Conservation (phyloP, 768 basidiomycete species). For the Filobasidium floriforme region DNA sequence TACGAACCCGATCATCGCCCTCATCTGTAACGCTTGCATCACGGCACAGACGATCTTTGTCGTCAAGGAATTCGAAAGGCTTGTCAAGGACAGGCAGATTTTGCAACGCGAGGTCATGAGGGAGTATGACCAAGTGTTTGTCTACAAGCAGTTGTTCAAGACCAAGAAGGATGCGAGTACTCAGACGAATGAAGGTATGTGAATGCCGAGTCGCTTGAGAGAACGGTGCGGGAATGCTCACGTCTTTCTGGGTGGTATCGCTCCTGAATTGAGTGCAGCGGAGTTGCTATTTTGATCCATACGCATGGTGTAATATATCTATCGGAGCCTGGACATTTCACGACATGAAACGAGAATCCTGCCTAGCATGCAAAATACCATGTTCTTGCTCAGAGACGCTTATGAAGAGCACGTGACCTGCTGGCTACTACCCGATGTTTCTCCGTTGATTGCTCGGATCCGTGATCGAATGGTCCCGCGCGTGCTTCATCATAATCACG, state of each 20-base stretch:
- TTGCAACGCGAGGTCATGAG: slow-evolving; percentile 43
- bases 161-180: slow-evolving; percentile 35
- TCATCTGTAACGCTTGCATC: slow-evolving; percentile 15
- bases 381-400: no score
- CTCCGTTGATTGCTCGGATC: no score
- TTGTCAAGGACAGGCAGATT: slow-evolving; percentile 40
- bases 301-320: no score
- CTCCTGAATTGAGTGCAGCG: background rate
- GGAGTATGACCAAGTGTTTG: slow-evolving; percentile 43
- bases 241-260: background rate
- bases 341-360: no score
- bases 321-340: no score
- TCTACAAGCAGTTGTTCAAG: slow-evolving; percentile 40
- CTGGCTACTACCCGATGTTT: no score
- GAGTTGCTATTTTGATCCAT: no score
- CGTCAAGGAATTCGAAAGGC: slow-evolving; percentile 32
- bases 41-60: slow-evolving; percentile 31
- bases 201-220: background rate
- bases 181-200: slow-evolving; percentile 38
- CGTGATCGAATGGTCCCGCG: no score
- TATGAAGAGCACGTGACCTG: no score
- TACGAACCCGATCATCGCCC: slow-evolving; percentile 28
- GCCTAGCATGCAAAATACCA: no score
- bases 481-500: no score
- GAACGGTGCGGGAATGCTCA: background rate